Conservation (phyloP, 306 rosid genomes). For the Ammopiptanthus mongolicus region DNA sequence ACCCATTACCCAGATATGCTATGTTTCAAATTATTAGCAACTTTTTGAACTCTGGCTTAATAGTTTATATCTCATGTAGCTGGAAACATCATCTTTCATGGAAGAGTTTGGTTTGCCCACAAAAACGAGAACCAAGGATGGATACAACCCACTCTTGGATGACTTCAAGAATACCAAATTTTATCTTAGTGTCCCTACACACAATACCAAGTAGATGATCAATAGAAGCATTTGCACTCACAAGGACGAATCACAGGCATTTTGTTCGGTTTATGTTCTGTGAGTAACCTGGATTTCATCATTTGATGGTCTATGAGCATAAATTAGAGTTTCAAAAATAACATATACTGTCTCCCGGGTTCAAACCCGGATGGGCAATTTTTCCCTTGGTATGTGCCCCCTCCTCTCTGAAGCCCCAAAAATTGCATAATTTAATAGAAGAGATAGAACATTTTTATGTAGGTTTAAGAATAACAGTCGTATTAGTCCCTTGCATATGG, state of each 20-base stretch:
- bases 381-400: not conserved
- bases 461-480: slow-evolving; percentile 2
- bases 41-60: not conserved
- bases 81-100: slow-evolving; percentile 95
- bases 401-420: not conserved
- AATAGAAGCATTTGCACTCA: slow-evolving; percentile 5
- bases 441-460: not conserved
- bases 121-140: slow-evolving; percentile 84
- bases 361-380: not conserved
- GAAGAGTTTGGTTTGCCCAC: slow-evolving; percentile 93
- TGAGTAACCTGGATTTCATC: not conserved
- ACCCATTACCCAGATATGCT: not conserved
- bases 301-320: not conserved
- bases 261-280: not conserved
- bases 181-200: slow-evolving; percentile 89
- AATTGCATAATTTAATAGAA: slow-evolving; percentile 9
- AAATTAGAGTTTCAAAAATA: not conserved
- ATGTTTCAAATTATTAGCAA: not conserved
- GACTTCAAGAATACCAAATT: slow-evolving; percentile 92
- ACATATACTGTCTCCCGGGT: not conserved
- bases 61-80: slow-evolving; percentile 41
- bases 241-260: slow-evolving; percentile 1
- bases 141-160: slow-evolving; percentile 87
- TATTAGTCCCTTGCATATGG: not conserved
- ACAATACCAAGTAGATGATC: slow-evolving; percentile 50